Percentiles rank a stretch among this genome's conserved stretches.
These are phyloP conservation scores for Fusarium caatingaense DNA, from an alignment of 2,329 filamentous ascomycete species.

Conservation along the genomic window DNA sequence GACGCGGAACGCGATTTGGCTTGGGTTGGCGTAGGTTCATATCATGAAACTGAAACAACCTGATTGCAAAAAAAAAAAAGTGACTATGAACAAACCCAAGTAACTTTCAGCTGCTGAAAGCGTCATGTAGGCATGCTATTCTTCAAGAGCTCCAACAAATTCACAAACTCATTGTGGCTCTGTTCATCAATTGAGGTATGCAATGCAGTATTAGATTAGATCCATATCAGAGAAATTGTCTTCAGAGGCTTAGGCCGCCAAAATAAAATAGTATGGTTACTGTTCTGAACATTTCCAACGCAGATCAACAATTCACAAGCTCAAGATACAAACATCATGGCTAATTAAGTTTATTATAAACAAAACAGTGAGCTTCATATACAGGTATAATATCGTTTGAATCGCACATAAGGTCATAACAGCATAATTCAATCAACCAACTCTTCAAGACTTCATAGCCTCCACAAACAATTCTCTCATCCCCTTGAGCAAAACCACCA, in stretches of 20 bases:
- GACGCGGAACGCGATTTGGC: constrained; percentile 35
- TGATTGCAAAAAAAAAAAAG: background rate
- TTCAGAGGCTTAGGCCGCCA: background rate
- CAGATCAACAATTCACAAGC: background rate
- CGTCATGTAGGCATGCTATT: background rate
- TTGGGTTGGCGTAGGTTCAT: background rate
- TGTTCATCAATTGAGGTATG: background rate
- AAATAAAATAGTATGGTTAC: background rate
- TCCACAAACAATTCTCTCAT: constrained; percentile 85
- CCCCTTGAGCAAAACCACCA: constrained; percentile 79
- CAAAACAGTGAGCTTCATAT: background rate
- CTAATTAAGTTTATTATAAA: background rate
- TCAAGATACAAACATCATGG: background rate
- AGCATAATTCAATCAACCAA: constrained; percentile 4
- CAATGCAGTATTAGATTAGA: background rate
- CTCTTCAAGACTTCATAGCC: constrained; percentile 64
- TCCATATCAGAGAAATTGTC: background rate
- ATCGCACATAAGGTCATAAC: constrained; percentile 23
- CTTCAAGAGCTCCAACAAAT: background rate
- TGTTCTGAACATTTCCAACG: background rate
- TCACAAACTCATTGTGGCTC: background rate
- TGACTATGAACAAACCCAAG: background rate
- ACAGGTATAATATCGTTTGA: constrained; percentile 17
- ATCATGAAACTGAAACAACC: constrained; percentile 6
- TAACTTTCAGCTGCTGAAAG: background rate